phyloP scores from a whole-genome alignment of 2,329 filamentous ascomycete species.

The Epichloe glyceriae region DNA sequence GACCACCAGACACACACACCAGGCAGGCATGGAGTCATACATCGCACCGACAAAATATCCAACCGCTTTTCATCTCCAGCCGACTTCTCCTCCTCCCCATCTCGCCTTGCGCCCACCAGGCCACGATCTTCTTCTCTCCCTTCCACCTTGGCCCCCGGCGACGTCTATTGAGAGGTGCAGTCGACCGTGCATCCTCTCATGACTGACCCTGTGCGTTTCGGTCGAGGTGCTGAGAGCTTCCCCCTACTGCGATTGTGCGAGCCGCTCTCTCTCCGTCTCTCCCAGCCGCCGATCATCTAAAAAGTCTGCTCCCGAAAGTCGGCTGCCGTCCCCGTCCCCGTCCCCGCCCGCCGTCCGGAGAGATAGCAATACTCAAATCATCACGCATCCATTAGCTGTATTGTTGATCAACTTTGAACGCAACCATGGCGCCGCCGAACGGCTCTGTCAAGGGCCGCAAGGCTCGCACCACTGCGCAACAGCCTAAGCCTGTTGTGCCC shows the following conservation, averaged over 20 bases:
- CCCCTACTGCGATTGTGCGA: background rate
- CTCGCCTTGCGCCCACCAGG: conserved; percentile 1
- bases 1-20: background rate
- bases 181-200: conserved; percentile 12
- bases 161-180: conserved; percentile 11
- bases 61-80: background rate
- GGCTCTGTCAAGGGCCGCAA: conserved; percentile 21
- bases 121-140: conserved; percentile 2
- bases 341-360: background rate
- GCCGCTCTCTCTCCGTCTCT: background rate
- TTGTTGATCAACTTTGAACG: background rate
- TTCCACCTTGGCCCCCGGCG: conserved; percentile 7
- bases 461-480: conserved; percentile 17
- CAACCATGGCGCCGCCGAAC: conserved; percentile 21
- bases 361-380: background rate
- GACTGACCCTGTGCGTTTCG: conserved; percentile 20
- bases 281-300: background rate
- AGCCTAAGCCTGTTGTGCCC: conserved; percentile 23
- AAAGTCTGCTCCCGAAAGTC: background rate
- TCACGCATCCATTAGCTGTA: background rate
- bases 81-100: conserved; percentile 1
- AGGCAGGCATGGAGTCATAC: background rate
- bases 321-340: background rate
- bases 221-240: conserved; percentile 18
- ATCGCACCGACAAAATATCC: no score